These are phyloP conservation scores for Venturia carpophila DNA, from an alignment of 2,329 filamentous ascomycete species.

Conservation along the genomic window DNA sequence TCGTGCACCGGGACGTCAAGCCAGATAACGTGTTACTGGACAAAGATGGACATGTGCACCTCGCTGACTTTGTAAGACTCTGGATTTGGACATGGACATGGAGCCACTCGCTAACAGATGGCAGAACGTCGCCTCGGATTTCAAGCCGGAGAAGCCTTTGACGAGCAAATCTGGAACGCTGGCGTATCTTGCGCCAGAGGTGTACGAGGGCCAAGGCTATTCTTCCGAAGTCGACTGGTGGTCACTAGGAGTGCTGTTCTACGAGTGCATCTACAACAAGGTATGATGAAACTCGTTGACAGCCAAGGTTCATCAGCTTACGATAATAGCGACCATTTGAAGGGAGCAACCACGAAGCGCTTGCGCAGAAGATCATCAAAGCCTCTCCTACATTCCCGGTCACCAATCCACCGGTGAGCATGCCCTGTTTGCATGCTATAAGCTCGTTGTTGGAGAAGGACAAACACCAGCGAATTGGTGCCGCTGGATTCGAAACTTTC, in stretches of 20 bases:
- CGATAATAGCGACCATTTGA: slow-evolving; percentile 74
- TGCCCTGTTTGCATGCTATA: slow-evolving; percentile 83
- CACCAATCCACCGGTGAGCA: slow-evolving; percentile 81
- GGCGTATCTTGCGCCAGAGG: slow-evolving; percentile 91
- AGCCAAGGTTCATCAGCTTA: background rate
- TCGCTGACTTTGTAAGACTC: slow-evolving; percentile 83
- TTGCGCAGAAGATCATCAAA: slow-evolving; percentile 73
- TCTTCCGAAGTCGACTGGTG: slow-evolving; percentile 93
- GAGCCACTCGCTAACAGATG: slow-evolving; percentile 8
- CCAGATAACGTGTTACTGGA: slow-evolving; percentile 37
- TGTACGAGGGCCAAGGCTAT: slow-evolving; percentile 86
- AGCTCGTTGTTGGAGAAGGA: slow-evolving; percentile 75
- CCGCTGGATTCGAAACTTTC: slow-evolving; percentile 73
- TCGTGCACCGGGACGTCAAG: slow-evolving; percentile 37
- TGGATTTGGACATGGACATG: background rate
- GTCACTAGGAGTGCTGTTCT: slow-evolving; percentile 96
- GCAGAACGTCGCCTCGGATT: slow-evolving; percentile 93
- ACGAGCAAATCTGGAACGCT: slow-evolving; percentile 96
- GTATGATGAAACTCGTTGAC: slow-evolving; percentile 40
- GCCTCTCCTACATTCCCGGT: slow-evolving; percentile 83
- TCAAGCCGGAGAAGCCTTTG: slow-evolving; percentile 69
- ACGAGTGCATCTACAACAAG: slow-evolving; percentile 99
- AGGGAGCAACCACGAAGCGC: slow-evolving; percentile 71
- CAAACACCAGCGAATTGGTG: slow-evolving; percentile 73
- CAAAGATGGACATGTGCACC: slow-evolving; percentile 66